Base-by-base conservation (phyloP, 2,329 filamentous ascomycete species). In the Colletotrichum acutatum region DNA sequence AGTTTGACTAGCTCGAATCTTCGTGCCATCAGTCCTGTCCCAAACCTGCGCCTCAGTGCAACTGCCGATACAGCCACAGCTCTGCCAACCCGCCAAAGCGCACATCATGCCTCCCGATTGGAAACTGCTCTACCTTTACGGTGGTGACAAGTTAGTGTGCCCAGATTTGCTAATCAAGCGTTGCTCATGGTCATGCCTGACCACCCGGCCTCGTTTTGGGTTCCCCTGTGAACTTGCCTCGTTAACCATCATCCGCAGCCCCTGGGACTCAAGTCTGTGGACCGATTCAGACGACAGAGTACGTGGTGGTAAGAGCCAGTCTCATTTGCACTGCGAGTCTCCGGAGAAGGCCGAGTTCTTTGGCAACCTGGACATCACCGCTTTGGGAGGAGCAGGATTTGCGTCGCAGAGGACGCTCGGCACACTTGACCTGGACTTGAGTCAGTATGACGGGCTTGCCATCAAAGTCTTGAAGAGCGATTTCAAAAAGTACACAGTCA, bases 331-430 rank as follows among this genome's bases (percentile, higher is more conserved):
- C 54, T 81, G 82, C 60, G 72, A 78, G 24, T 68, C 75, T 12
- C 75, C 76, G 56, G 74, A 78, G 63, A 74, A 74, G 81, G 90
- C 92, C 81, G 68, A 87, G 82, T 95, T 95, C 83, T 83, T 89
- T 75, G 94, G 94, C 2, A 85, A 86, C 28, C 87, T 97, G 24
- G 94, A 97, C 82, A 94, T 92, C 75, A 88, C 87, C 66, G 90
- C 93, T 0, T 89, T 97, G 0, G 94, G 94, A 30, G 94, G 93
- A 34, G 94, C 94, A 0, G 94, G 94, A 5, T 97, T 97, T 79
- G 94, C 94, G 11, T 94, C 92, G 5, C 94, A 96, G 80, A 89
- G 92, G 59, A 95, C 92, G 5, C 87, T 86, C 52, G 89, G 90
- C 8, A 83, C 87, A 52, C 82, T 86, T 16, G 82, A 83, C 28